A percentile compares a stretch with the other conserved stretches of the same genome.
Conservation (phyloP, 2,329 filamentous ascomycete species). For the Davidsoniella neocaledoniae region DNA sequence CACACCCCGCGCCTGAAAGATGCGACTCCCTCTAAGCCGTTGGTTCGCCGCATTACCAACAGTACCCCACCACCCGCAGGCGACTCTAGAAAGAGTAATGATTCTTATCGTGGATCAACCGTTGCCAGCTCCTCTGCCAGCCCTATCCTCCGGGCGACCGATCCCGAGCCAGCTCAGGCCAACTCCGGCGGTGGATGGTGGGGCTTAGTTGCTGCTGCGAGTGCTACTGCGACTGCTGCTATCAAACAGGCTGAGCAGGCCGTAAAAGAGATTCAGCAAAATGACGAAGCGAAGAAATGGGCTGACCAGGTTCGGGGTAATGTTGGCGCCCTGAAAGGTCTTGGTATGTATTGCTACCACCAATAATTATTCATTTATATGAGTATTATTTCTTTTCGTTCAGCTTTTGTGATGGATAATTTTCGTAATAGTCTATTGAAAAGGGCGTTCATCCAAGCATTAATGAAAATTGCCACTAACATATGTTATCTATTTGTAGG, state of each 20-base stretch:
- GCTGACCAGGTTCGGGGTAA: slow-evolving; percentile 86
- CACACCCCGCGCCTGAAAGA: slow-evolving; percentile 63
- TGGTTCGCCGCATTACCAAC: slow-evolving; percentile 42
- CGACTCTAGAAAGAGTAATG: slow-evolving; percentile 51
- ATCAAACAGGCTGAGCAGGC: slow-evolving; percentile 86
- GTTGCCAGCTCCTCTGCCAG: slow-evolving; percentile 57
- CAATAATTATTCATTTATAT: not conserved
- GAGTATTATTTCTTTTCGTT: not conserved
- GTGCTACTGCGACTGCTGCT: slow-evolving; percentile 48
- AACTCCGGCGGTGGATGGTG: slow-evolving; percentile 60
- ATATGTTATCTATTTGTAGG: slow-evolving; percentile 32
- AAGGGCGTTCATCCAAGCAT: no score
- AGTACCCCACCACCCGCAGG: slow-evolving; percentile 17
- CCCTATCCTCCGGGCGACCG: slow-evolving; percentile 5
- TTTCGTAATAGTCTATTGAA: not conserved
- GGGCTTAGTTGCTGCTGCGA: slow-evolving; percentile 43
- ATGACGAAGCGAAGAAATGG: slow-evolving; percentile 93
- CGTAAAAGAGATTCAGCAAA: slow-evolving; percentile 88
- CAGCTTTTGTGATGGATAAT: not conserved
- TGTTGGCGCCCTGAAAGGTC: slow-evolving; percentile 56
- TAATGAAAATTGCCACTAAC: no score
- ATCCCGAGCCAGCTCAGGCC: slow-evolving; percentile 31
- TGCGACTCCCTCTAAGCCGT: slow-evolving; percentile 29
- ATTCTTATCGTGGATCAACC: slow-evolving; percentile 50
- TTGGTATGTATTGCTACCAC: slow-evolving; percentile 39